phyloP scores from a whole-genome alignment of 2,329 filamentous ascomycete genomes.

The Botrytis elliptica region DNA sequence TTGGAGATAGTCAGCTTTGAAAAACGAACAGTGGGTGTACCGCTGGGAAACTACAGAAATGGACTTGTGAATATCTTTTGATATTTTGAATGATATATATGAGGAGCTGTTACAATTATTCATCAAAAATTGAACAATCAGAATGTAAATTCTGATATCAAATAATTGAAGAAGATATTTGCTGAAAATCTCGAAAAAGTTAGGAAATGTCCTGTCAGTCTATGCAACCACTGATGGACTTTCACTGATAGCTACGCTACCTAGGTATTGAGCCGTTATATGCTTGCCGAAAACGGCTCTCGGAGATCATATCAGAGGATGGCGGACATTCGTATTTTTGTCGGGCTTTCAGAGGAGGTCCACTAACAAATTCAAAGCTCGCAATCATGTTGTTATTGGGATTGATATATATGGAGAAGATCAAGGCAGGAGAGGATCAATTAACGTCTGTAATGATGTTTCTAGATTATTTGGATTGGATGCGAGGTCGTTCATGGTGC shows the following conservation, averaged over 20 bases:
- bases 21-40: too few species aligned
- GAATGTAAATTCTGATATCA: too few species aligned
- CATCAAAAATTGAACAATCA: too few species aligned
- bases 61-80: too few species aligned
- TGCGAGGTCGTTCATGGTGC: too few species aligned
- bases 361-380: not conserved
- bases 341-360: not conserved
- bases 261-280: not conserved
- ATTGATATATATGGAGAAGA: not conserved
- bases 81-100: too few species aligned
- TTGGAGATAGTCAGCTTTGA: not conserved
- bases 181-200: too few species aligned
- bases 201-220: too few species aligned
- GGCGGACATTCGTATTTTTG: not conserved
- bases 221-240: too few species aligned
- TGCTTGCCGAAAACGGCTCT: not conserved
- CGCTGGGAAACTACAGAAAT: too few species aligned
- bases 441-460: not conserved
- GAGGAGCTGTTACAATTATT: rapidly evolving
- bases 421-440: not conserved
- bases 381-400: not conserved
- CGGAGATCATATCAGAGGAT: not conserved
- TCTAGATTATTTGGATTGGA: not conserved
- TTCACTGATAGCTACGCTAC: not conserved
- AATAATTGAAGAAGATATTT: too few species aligned